A percentile compares a stretch with the other conserved stretches of the same genome.
phyloP scores from a whole-genome alignment of 1,284 basidiomycete species.

The Vanrija sp. region DNA sequence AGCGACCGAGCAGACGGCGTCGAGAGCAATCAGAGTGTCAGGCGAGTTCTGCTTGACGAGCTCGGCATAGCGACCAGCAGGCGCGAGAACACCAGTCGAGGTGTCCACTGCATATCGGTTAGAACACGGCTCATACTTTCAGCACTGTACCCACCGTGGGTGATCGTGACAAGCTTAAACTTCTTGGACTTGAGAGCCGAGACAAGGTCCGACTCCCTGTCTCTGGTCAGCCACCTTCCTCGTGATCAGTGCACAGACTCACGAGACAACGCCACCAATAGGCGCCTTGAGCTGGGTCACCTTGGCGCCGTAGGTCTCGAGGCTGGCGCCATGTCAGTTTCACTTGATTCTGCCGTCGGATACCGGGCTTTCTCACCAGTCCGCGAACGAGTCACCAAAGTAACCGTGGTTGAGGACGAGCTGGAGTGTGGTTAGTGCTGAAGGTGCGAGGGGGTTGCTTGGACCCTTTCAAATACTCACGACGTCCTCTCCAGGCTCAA shows the following conservation, averaged over 20 bases:
- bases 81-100: constrained; percentile 84
- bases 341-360: not conserved
- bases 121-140: not conserved
- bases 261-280: constrained; percentile 70
- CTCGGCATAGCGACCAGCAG: constrained; percentile 73
- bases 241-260: constrained; percentile 10
- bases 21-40: constrained; percentile 79
- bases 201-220: constrained; percentile 43
- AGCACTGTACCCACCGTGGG: constrained; percentile 61
- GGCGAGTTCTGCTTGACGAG: constrained; percentile 76
- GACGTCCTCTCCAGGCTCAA: constrained; percentile 71
- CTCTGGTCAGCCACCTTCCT: not conserved
- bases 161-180: constrained; percentile 88
- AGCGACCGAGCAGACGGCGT: constrained; percentile 92
- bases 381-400: constrained; percentile 80
- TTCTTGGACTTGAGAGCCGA: constrained; percentile 70
- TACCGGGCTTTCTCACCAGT: constrained; percentile 58
- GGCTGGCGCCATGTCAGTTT: constrained; percentile 51
- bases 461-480: constrained; percentile 47
- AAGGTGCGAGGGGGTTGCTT: not conserved
- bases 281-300: constrained; percentile 82
- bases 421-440: constrained; percentile 10
- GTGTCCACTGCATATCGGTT: constrained; percentile 57
- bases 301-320: constrained; percentile 82
- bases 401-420: constrained; percentile 67